Evolutionary conservation across 257 asterid genomes (phyloP).

Genomic region (Paraleonurus japonicus): DNA sequence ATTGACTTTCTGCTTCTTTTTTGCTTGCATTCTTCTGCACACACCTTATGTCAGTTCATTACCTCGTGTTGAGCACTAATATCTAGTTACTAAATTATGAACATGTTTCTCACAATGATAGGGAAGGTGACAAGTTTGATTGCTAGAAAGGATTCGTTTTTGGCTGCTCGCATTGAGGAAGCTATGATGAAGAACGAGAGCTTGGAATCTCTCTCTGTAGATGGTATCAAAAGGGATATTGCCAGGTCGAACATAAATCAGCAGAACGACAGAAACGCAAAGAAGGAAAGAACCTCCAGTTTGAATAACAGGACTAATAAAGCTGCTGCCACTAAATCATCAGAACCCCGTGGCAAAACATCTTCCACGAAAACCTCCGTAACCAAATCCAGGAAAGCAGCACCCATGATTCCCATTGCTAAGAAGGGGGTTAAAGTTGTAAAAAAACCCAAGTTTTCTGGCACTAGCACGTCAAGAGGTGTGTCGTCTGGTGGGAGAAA

Average conservation of each 20-base stretch:
- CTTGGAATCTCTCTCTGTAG: constrained; percentile 83
- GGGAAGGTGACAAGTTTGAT: constrained; percentile 97
- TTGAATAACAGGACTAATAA: constrained; percentile 39
- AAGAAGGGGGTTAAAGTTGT: constrained; percentile 40
- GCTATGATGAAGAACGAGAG: constrained; percentile 86
- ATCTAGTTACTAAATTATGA: constrained; percentile 9
- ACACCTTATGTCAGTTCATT: not conserved
- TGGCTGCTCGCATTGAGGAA: constrained; percentile 83
- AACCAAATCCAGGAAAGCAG: constrained; percentile 43
- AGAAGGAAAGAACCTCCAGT: constrained; percentile 47
- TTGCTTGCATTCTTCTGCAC: not conserved
- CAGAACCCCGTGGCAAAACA: constrained; percentile 36
- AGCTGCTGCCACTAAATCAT: constrained; percentile 32
- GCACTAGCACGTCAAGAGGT: constrained; percentile 36
- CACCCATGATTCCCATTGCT: constrained; percentile 34
- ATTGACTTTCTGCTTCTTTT: not conserved
- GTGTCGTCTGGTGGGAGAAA: constrained; percentile 38
- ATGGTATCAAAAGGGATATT: constrained; percentile 66
- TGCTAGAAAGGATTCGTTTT: constrained; percentile 53
- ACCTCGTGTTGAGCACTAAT: not conserved
- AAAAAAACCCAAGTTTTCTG: constrained; percentile 40
- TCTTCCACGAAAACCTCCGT: constrained; percentile 37
- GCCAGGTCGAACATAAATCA: constrained; percentile 68
- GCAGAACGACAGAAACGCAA: constrained; percentile 68
- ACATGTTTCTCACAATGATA: constrained; percentile 22